Percentiles rank a stretch among this genome's conserved stretches.
phyloP scores from a whole-genome alignment of 805 yeast genomes.

The Saturnispora mendoncae region DNA sequence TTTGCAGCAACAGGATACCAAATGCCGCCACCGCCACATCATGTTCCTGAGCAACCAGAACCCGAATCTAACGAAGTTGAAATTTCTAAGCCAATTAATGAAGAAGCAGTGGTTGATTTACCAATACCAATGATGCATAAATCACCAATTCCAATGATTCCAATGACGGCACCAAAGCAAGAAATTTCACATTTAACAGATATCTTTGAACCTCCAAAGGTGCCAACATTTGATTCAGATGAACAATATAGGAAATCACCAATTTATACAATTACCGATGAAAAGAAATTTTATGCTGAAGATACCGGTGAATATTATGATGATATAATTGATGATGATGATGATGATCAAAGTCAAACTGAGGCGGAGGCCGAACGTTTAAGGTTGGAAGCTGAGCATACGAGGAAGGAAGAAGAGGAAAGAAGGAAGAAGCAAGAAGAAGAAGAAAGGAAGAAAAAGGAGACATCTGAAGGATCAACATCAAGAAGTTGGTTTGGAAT shows the following conservation, averaged over 20 bases:
- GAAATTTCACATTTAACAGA: slow-evolving; percentile 15
- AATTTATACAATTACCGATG: slow-evolving; percentile 20
- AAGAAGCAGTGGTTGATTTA: not conserved
- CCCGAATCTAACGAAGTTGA: too few relatives aligned
- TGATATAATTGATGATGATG: slow-evolving; percentile 26
- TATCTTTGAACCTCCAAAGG: slow-evolving; percentile 25
- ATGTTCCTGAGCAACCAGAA: not conserved
- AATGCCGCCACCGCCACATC: slow-evolving; percentile 15
- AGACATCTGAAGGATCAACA: slow-evolving; percentile 2
- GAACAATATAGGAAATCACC: slow-evolving; percentile 13
- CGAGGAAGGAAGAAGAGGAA: slow-evolving; percentile 18
- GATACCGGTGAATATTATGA: slow-evolving; percentile 26
- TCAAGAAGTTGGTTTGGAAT: slow-evolving; percentile 49
- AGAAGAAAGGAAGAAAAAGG: slow-evolving; percentile 8
- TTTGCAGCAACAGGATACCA: slow-evolving; percentile 28
- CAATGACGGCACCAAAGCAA: not conserved
- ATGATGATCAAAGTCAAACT: slow-evolving; percentile 32
- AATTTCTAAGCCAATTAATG: not conserved
- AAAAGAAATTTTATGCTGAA: slow-evolving; percentile 23
- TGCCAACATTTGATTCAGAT: not conserved
- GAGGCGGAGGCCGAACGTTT: slow-evolving; percentile 16
- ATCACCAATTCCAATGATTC: not conserved
- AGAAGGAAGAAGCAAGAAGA: slow-evolving; percentile 13
- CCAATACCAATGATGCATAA: slow-evolving; percentile 7
- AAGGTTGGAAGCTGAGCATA: slow-evolving; percentile 13